Conservation (phyloP, 2,329 filamentous ascomycete species). For the Domatiomyces globalis region DNA sequence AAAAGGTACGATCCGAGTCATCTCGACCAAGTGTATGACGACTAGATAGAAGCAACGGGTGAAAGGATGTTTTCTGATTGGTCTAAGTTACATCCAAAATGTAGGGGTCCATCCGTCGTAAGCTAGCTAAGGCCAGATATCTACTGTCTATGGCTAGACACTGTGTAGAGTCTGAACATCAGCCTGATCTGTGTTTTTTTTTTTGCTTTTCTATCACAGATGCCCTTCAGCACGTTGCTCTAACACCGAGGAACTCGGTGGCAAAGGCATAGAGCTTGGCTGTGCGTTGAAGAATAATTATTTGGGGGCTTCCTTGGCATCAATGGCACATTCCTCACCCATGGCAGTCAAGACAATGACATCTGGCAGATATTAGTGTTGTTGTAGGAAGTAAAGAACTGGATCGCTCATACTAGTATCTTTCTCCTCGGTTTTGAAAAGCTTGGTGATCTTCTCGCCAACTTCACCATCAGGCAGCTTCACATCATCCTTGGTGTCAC, state of each 20-base stretch:
- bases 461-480: slow-evolving; percentile 80
- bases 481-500: slow-evolving; percentile 86
- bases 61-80: background rate
- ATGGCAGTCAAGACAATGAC: slow-evolving; percentile 89
- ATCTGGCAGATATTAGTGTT: slow-evolving; percentile 39
- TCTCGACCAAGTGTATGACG: background rate
- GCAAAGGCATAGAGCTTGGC: background rate
- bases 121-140: background rate
- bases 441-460: slow-evolving; percentile 69
- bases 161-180: background rate
- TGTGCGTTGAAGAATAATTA: slow-evolving; percentile 6
- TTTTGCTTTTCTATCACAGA: background rate
- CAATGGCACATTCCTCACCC: slow-evolving; percentile 84
- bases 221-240: background rate
- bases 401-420: slow-evolving; percentile 63
- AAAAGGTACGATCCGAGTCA: background rate
- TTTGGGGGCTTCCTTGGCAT: slow-evolving; percentile 78
- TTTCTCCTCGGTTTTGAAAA: slow-evolving; percentile 74
- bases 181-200: background rate
- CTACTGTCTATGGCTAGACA: background rate
- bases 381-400: background rate
- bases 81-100: background rate
- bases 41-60: background rate
- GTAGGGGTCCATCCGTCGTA: background rate
- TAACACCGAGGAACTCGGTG: background rate